Percentiles rank a stretch among this genome's conserved stretches.
Conservation (phyloP, 2,329 filamentous ascomycete species). For the Tolypocladium nubicola region DNA sequence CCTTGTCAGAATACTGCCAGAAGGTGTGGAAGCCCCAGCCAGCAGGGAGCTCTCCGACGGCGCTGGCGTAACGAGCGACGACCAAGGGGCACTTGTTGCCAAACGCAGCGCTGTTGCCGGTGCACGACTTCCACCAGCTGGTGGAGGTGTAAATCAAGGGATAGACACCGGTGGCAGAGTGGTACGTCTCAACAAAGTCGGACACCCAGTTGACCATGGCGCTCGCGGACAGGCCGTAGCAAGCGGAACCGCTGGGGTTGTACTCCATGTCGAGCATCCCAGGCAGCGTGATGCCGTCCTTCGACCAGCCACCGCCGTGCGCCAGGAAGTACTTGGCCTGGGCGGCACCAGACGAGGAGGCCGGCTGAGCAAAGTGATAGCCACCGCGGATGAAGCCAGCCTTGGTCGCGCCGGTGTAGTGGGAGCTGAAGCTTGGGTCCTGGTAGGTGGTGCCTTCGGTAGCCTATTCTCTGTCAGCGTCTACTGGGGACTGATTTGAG, state of each 20-base stretch:
- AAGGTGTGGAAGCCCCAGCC: slow-evolving; percentile 43
- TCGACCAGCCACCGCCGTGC: slow-evolving; percentile 43
- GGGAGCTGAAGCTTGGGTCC: slow-evolving; percentile 32
- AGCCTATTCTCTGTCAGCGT: slow-evolving; percentile 21
- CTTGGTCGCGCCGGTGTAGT: slow-evolving; percentile 30
- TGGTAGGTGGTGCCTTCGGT: slow-evolving; percentile 39
- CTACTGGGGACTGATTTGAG: too few species aligned
- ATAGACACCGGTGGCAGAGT: slow-evolving; percentile 7
- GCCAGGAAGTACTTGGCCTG: slow-evolving; percentile 42
- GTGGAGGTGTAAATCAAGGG: slow-evolving; percentile 43
- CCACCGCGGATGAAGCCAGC: slow-evolving; percentile 43
- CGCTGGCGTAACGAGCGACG: slow-evolving; percentile 32
- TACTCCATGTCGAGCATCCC: slow-evolving; percentile 47
- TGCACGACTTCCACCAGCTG: slow-evolving; percentile 44
- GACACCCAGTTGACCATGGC: slow-evolving; percentile 41
- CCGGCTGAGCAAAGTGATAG: slow-evolving; percentile 39
- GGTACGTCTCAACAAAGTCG: slow-evolving; percentile 41
- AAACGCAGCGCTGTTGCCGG: slow-evolving; percentile 26
- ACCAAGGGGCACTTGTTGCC: slow-evolving; percentile 30
- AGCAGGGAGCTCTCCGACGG: slow-evolving; percentile 33
- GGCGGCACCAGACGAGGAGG: slow-evolving; percentile 28
- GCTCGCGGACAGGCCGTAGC: slow-evolving; percentile 33
- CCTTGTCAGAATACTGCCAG: slow-evolving; percentile 22
- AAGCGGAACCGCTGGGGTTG: slow-evolving; percentile 18
- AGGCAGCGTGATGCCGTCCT: slow-evolving; percentile 42